A percentile compares a stretch with the other conserved stretches of the same genome.
These are phyloP conservation scores for Fusarium sp. DNA, from an alignment of 2,329 filamentous ascomycete genomes.

Conservation along the genomic window DNA sequence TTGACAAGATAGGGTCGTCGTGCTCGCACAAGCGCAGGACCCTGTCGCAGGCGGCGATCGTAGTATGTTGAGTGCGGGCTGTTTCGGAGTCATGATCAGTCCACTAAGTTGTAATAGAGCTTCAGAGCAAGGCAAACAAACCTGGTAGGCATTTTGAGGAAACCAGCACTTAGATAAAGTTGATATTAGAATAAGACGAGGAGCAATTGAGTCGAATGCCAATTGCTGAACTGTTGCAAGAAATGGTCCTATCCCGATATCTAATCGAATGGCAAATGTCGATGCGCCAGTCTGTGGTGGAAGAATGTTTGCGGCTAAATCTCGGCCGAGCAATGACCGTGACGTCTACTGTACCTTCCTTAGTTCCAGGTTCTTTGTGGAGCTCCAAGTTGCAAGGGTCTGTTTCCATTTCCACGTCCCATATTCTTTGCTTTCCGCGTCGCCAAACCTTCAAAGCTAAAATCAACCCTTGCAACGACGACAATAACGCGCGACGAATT, in stretches of 20 bases:
- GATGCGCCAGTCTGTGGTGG: constrained; percentile 32
- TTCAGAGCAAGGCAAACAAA: constrained; percentile 25
- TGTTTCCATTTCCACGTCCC: constrained; percentile 42
- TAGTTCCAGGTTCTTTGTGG: constrained; percentile 35
- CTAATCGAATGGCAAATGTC: constrained; percentile 15
- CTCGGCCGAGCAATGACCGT: constrained; percentile 43
- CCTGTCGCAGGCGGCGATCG: constrained; percentile 87
- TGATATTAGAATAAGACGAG: background rate
- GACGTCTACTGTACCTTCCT: constrained; percentile 42
- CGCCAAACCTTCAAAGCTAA: constrained; percentile 46
- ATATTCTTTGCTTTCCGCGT: constrained; percentile 46
- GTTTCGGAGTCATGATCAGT: constrained; percentile 50
- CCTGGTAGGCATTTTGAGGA: constrained; percentile 44
- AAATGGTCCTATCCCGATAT: constrained; percentile 30
- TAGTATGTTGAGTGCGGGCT: constrained; percentile 83
- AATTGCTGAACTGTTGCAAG: constrained; percentile 21
- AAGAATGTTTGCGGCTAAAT: constrained; percentile 47
- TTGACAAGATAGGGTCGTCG: constrained; percentile 92
- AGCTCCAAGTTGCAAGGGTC: constrained; percentile 45
- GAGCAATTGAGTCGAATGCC: constrained; percentile 10
- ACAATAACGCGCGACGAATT: constrained; percentile 16
- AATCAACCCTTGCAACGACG: constrained; percentile 23
- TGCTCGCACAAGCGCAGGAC: constrained; percentile 90
- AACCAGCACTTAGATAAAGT: background rate
- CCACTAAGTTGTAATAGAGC: constrained; percentile 15